Base-by-base conservation (phyloP, 805 yeast genomes). In the Ogataea ganodermae region DNA sequence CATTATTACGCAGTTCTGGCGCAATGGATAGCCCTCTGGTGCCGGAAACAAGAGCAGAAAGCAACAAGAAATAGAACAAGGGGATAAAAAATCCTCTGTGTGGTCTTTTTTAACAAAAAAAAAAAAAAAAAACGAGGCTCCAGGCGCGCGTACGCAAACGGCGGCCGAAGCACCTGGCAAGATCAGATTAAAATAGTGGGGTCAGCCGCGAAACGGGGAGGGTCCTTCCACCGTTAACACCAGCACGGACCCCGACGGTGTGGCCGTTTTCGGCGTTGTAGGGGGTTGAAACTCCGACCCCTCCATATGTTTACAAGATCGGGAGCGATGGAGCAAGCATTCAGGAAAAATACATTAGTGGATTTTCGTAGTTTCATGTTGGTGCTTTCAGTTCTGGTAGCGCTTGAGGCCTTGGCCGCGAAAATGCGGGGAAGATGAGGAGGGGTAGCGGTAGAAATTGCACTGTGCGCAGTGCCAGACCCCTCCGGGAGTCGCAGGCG, bases 1-100 rank as follows among this genome's bases (percentile, higher is more conserved):
- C 83, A 32, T 83, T 69, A n/a, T 21, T 14, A 26, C 37, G n/a
- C 40, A 35, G 33, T 3, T 38, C 23, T 49, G 44, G 32, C 22
- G 20, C 16, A 9, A 32, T 4, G 7, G 30, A 13, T 16, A 18
- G 17, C 23, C 17, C 22, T 13, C 9, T 8, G 21, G 17, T 13
- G 26, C 23, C 37, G 22, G 14, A 22, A 33, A 24, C 17, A 31
- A 36, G 28, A 30, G 21, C 31, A n/a, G 21, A 40, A 30, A 10
- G 20, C 14, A 16, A 30, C 27, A 27, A 6, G 35, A 30, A 28
- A 17, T 12, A 27, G 40, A 32, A 33, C 28, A 42, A 42, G 27
- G 35, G 36, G 20, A 27, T 13, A 18, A 30, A 10, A 40, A 21
- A 30, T 24, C 23, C 22, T 26, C 30, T 18, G 4, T 24, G 6